Base-by-base conservation (phyloP, 192 early-diverging fungal genomes). In the Spizellomyces sp. region DNA sequence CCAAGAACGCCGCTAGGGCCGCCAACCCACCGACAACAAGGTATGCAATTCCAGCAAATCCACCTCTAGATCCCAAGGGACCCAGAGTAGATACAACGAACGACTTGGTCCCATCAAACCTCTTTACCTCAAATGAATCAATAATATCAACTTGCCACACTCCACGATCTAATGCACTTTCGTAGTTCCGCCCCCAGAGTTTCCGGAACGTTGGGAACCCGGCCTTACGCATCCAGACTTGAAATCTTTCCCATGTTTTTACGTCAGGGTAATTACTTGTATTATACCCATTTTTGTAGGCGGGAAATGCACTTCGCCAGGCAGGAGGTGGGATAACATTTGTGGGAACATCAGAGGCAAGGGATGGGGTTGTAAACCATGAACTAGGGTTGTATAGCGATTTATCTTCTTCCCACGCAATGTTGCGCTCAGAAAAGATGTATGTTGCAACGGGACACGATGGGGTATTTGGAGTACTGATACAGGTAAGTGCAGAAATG, bases 191-290 rank as follows among this genome's bases (percentile, higher is more conserved):
- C 41, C 93, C 93, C 79, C 94, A 98, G 48, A 99, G 84, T 80
- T 99, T 99, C 67, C 96, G 83, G 81, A 99, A 99, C 41, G 91
- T 95, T 41, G 98, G 96, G 58, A 96, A 81, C 12, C 97, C 95
- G 36, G 95, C 95, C 0, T 92, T 93, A 45, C 96, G 87, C 98
- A 99, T 99, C 98, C 98, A 99, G 27, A 99, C 98, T 71, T 96
- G 93, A 76, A 99, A 94, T 57, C 91, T 86, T 80, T 96, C 91
- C 86, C 95, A 87, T 9, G 70, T 65, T 8, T 75, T 63, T 44
- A 92, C 80, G 71, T 97, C 80, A 21, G 90, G 87, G 48, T 89
- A 79, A 41, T 14, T 42, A 45, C 86, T 84, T 9, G 67, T 61
- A 10, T 50, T 83, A 77, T 89, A 89, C 36, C 87, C 87, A 10